phyloP scores from a whole-genome alignment of 805 yeast genomes.

The Nakazawaea laoshanensis region DNA sequence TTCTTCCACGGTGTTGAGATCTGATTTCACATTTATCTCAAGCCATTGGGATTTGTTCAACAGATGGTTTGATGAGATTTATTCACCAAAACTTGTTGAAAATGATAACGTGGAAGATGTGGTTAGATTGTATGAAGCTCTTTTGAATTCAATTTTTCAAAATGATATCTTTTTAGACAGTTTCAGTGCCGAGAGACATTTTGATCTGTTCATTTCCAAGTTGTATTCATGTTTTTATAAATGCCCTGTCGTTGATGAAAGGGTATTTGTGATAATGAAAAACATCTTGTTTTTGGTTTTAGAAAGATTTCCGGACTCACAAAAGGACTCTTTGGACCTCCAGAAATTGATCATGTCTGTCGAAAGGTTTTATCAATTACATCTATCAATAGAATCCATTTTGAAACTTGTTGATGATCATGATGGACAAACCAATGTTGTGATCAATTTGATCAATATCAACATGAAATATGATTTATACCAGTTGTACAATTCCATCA shows the following conservation, averaged over 20 bases:
- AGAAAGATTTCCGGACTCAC: not conserved
- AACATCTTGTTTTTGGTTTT: conserved; percentile 5
- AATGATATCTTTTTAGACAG: conserved; percentile 3
- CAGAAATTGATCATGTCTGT: conserved; percentile 4
- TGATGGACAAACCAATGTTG: conserved; percentile 1
- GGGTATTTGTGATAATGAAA: conserved; percentile 8
- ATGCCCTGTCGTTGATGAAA: conserved; percentile 8
- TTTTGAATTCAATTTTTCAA: conserved; percentile 5
- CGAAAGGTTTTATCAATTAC: conserved; percentile 9
- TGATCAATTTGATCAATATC: conserved; percentile 4
- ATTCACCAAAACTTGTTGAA: not conserved
- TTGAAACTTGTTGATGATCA: conserved; percentile 2
- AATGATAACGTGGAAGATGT: not conserved
- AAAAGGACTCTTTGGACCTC: conserved; percentile 1
- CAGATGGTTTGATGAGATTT: conserved; percentile 5
- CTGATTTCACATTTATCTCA: not conserved
- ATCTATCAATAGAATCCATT: conserved; percentile 6
- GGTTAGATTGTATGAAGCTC: conserved; percentile 1
- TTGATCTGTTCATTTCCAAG: conserved; percentile 1
- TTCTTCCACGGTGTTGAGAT: not conserved
- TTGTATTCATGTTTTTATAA: conserved; percentile 7
- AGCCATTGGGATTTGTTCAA: conserved; percentile 2
- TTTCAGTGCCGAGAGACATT: not conserved
- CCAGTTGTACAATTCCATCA: conserved; percentile 6
- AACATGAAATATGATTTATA: conserved; percentile 3